phyloP scores from a whole-genome alignment of 768 basidiomycete species.

The Amanita pallidorosea region DNA sequence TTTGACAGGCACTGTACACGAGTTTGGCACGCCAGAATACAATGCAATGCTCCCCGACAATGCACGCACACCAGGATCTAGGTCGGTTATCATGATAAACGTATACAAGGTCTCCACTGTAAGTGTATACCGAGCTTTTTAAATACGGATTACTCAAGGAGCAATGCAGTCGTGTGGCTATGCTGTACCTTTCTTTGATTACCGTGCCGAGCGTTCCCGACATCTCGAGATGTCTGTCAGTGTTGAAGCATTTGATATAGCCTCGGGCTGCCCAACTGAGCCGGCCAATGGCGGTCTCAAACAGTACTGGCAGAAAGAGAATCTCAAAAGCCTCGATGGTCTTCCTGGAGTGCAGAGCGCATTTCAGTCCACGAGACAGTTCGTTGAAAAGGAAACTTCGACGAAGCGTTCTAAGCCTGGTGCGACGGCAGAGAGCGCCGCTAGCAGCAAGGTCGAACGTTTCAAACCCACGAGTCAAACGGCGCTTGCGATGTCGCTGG shows the following conservation, averaged over 20 bases:
- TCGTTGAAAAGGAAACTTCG: background rate
- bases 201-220: conserved; percentile 41
- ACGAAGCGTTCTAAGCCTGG: background rate
- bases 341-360: conserved; percentile 24
- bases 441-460: background rate
- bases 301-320: conserved; percentile 43
- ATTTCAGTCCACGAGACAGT: background rate
- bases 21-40: conserved; percentile 55
- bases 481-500: background rate
- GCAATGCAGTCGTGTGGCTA: conserved; percentile 53
- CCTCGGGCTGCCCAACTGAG: background rate
- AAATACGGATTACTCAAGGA: background rate
- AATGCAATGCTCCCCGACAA: conserved; percentile 35
- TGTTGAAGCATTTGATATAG: conserved; percentile 32
- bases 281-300: conserved; percentile 33
- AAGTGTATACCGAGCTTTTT: conserved; percentile 9
- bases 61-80: conserved; percentile 42
- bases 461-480: background rate
- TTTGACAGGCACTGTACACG: conserved; percentile 42
- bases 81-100: conserved; percentile 50
- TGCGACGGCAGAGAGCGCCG: too few relatives aligned
- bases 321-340: conserved; percentile 44
- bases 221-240: conserved; percentile 34
- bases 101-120: conserved; percentile 46
- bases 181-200: conserved; percentile 50